Base-by-base conservation (phyloP, 1,284 basidiomycete genomes). In the Mycena citricolor region DNA sequence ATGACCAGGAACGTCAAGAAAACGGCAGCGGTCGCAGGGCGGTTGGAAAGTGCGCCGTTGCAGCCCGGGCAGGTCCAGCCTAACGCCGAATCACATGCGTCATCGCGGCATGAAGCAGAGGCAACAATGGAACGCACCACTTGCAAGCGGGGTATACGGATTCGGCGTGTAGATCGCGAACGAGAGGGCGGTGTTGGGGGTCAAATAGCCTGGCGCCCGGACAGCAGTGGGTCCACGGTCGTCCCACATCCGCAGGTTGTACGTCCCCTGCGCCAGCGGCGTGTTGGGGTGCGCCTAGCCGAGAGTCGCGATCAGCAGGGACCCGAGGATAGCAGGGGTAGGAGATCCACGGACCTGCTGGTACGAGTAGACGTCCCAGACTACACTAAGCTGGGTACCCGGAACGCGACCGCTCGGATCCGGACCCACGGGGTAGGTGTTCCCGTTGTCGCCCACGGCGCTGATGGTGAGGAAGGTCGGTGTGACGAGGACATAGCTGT, bases 141-240 rank as follows among this genome's bases (percentile, higher is more conserved):
- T 76, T 2, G 77, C 60, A 5, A 94, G 59, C 10, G 84, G 77
- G 0, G 86, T 90, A 62, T 94, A 94, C 6, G 75, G 36, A 55
- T 81, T 77, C 0, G 93, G 92, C 1, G 82, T 83, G 64, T 97
- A 97, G 59, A 97, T 65, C 37, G 89, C 90, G 67, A 97, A 97
- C 56, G 76, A 71, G 32, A 90, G 68, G 3, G 76, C 75, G 26
- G 72, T 73, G 61, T 93, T 92, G 37, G 84, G 79, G 44, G 69
- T 69, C 54, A 97, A 69, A 57, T 73, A 76, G 0, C 93, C 94
- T 0, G 81, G 78, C 14, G 68, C 64, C 26, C 77, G 66, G 6
- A 68, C 65, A 0, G 81, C 81, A 10, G 69, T 75, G 5, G 78
- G 70, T 0, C 93, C 94, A 48, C 86, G 74, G 45, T 89, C 79